Percentiles rank a stretch among this genome's conserved stretches.
Conservation (phyloP, 345 rosid species). For the sweet orange (Citrus sinensis) region DVS_A1.0 CM039169.1:8944501-8945000, state of each 20-base stretch:
- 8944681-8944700: slow-evolving; percentile 73
- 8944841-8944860: slow-evolving; percentile 96
- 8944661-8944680: slow-evolving; percentile 87
- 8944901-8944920: slow-evolving; percentile 76
- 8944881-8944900: slow-evolving; percentile 81
- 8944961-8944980: slow-evolving; percentile 65
- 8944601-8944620: slow-evolving; percentile 77
- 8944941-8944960: slow-evolving; percentile 45
- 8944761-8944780: slow-evolving; percentile 89
- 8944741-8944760: slow-evolving; percentile 72
- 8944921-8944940: slow-evolving; percentile 57
- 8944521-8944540: slow-evolving; percentile 68
- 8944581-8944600: slow-evolving; percentile 84
- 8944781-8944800: slow-evolving; percentile 98
- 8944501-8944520: slow-evolving; percentile 85
- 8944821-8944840: slow-evolving; percentile 77
- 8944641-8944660: slow-evolving; percentile 69
- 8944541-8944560: slow-evolving; percentile 64
- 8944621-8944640: slow-evolving; percentile 76
- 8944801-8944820: slow-evolving; percentile 81
- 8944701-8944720: slow-evolving; percentile 55
- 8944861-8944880: slow-evolving; percentile 91
- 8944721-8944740: slow-evolving; percentile 86
- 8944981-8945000: slow-evolving; percentile 60
- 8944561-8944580: slow-evolving; percentile 77